These are phyloP conservation scores for Aspergillaceae sp. DNA, from an alignment of 2,329 filamentous ascomycete genomes.

Conservation along the genomic window DNA sequence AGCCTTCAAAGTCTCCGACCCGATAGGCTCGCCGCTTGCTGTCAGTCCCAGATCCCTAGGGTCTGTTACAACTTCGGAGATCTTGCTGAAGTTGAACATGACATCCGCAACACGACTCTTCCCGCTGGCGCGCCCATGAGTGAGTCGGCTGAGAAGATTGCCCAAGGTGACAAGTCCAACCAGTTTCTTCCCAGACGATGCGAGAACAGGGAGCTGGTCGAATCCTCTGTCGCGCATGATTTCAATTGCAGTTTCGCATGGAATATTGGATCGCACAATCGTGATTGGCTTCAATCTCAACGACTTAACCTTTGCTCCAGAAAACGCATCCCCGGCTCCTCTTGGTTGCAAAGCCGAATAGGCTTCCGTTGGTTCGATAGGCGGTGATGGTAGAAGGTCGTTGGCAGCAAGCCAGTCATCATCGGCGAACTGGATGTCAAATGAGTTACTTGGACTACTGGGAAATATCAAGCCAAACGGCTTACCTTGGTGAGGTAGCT, in stretches of 20 bases:
- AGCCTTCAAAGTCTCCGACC: slow-evolving; percentile 23
- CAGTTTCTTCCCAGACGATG: slow-evolving; percentile 59
- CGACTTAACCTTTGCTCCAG: slow-evolving; percentile 67
- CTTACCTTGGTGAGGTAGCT: slow-evolving; percentile 83
- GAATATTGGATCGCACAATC: slow-evolving; percentile 61
- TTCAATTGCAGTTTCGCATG: slow-evolving; percentile 83
- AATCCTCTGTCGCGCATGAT: slow-evolving; percentile 98
- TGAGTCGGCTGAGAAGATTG: slow-evolving; percentile 86
- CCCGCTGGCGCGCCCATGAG: slow-evolving; percentile 66
- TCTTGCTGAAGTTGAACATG: slow-evolving; percentile 91
- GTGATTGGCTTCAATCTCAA: slow-evolving; percentile 91
- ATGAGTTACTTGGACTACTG: neutral
- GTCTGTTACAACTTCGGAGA: slow-evolving; percentile 87
- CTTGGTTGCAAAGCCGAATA: slow-evolving; percentile 22
- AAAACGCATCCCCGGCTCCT: slow-evolving; percentile 58
- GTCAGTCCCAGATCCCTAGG: slow-evolving; percentile 53
- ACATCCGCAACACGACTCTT: slow-evolving; percentile 70
- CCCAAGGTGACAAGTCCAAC: slow-evolving; percentile 91
- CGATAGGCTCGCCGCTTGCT: slow-evolving; percentile 12
- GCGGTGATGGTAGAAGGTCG: slow-evolving; percentile 65
- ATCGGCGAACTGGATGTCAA: slow-evolving; percentile 63
- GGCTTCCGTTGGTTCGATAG: slow-evolving; percentile 32
- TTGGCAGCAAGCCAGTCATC: slow-evolving; percentile 99
- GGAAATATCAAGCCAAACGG: too few relatives aligned
- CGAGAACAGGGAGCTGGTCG: slow-evolving; percentile 88